Evolutionary conservation across 2,329 filamentous ascomycete genomes (phyloP).

Genomic region (Neophaeococcomyces mojaviensis): DNA sequence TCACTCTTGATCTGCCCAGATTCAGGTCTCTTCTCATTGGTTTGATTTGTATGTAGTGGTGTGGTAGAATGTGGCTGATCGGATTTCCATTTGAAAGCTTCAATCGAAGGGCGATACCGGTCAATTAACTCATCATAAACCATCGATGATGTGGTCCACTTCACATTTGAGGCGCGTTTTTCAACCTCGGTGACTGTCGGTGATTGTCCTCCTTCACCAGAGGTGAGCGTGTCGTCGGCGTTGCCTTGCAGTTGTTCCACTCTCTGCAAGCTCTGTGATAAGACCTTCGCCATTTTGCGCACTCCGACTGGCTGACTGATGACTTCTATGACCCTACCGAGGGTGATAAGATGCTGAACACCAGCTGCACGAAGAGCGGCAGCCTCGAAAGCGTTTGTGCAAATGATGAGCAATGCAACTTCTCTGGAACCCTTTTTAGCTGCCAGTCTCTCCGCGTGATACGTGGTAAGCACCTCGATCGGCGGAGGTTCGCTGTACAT

Average conservation of each 20-base stretch:
- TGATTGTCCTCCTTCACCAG: background rate
- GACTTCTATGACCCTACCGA: slow-evolving; percentile 28
- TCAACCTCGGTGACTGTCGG: background rate
- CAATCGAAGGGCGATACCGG: background rate
- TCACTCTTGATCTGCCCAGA: slow-evolving; percentile 1
- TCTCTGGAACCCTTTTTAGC: slow-evolving; percentile 8
- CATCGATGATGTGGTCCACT: background rate
- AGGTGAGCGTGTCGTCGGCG: background rate
- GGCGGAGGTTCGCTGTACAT: slow-evolving; percentile 22
- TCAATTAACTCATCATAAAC: background rate
- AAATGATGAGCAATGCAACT: slow-evolving; percentile 31
- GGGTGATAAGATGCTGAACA: background rate
- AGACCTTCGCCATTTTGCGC: slow-evolving; percentile 33
- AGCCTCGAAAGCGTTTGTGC: slow-evolving; percentile 31
- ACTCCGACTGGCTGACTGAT: slow-evolving; percentile 35
- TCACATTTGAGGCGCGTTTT: background rate
- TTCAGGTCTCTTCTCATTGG: background rate
- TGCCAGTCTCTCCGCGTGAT: slow-evolving; percentile 25
- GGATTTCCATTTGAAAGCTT: background rate
- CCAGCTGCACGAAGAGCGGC: slow-evolving; percentile 16
- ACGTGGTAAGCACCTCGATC: slow-evolving; percentile 31
- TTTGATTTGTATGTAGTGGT: background rate
- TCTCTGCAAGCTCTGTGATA: slow-evolving; percentile 22
- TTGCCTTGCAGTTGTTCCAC: slow-evolving; percentile 1
- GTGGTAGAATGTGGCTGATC: slow-evolving; percentile 10